Evolutionary conservation across 1,284 basidiomycete genomes (phyloP), one percentile per base, ranked within the genome.

Genomic region (Cryptococcus deneoformans): DNA sequence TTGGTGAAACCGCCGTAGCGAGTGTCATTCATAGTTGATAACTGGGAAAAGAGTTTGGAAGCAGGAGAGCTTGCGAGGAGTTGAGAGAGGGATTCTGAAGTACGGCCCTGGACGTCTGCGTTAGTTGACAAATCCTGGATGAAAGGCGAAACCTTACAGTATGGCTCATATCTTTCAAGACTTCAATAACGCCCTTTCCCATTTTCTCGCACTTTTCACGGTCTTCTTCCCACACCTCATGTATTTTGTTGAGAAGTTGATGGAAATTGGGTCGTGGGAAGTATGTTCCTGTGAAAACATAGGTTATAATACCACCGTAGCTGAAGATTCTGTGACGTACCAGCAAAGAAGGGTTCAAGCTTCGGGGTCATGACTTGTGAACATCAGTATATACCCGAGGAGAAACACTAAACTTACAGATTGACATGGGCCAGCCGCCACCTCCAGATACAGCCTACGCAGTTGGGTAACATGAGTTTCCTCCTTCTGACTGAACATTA

Each of bases 361-460:
- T 75, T 73, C 0, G 79, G 80, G 2, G 80, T 81, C 36, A 81
- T 65, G 54, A 80, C 78, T 73, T 43, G 3, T 10, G 24, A 40
- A 29, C n/a, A 53, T 45, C 46, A 59, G 50, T 12, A 14, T 12
- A 11, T 16, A 39, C 12, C n/a, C 12, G 14, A 16, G 8, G 11
- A 24, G 34, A 40, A 10, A 14, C 16, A 6, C 3, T 35, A 11
- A n/a, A 57, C 68, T 64, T 44, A 73, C 71, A 76, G 34, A 70
- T 68, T 11, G 76, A 79, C 72, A 82, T 73, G 0, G 80, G 80
- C 80, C 80, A 81, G 7, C 80, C 80, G 4, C 80, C 80, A 6
- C 79, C 71, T 16, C 80, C 79, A 12, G 71, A 69, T 0, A 76
- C 79, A 1, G 79, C 79, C 64, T 67, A 36, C 46, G 12, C 14